Evolutionary conservation across 2,329 filamentous ascomycete genomes (phyloP), one percentile per base, ranked within the genome.

Genomic region (Emmonsiellopsis sp.): DNA sequence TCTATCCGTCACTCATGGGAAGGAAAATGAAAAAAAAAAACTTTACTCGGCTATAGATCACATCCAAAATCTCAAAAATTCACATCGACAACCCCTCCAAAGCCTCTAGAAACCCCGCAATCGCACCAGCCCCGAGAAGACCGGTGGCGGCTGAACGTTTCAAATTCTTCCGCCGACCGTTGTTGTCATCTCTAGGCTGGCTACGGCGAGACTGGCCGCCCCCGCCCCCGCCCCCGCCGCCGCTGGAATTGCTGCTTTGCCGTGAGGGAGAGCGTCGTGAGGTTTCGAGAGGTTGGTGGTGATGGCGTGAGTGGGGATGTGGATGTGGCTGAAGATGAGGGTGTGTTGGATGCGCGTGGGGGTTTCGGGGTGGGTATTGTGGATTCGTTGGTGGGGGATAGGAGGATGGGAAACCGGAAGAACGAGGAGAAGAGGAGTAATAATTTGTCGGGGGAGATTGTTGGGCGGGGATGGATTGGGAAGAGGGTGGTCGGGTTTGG

Each of bases 81-180:
- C 50, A 46, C 32, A 46, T 46, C 14, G 14, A 57, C 39, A 71
- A 63, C 2, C 63, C 65, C 51, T 71, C 69, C 43, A 72, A 53
- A n/a, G 68, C 69, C 60, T 70, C 66, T 57, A 72, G 60, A 52
- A 71, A 69, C 9, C 68, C 68, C 5, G 67, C 67, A 53, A 70
- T 66, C 11, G 69, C 68, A 13, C 66, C 66, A 21, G 66, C 64
- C 2, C 68, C 69, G 6, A 64, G 60, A 31, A 71, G 50, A 2
- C 68, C 68, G 37, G 65, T 65, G 6, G 68, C 68, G 39, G 68
- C 68, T 42, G 60, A 65, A 36, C 69, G 62, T 43, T 62, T 62
- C 11, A 69, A 51, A 48, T 63, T 60, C 31, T 63, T 64, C 39
- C 65, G 64, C 5, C 62, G 53, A 14, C 60, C 57, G 56, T 56